Evolutionary conservation across 1,284 basidiomycete species (phyloP).

Genomic region (Thecaphora frezii): DNA sequence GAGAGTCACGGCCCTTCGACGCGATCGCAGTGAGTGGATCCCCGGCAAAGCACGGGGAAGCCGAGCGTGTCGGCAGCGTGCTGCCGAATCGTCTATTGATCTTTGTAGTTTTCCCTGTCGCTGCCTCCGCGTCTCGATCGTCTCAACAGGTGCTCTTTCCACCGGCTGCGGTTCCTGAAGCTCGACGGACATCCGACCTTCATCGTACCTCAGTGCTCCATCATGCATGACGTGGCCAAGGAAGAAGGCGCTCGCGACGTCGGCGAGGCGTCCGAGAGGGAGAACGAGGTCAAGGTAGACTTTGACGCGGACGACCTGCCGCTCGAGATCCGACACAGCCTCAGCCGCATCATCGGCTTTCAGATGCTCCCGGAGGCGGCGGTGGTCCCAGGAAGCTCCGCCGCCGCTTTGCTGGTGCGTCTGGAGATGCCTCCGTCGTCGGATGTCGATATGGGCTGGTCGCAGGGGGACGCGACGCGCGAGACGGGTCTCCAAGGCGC

Average conservation of each 20-base stretch:
- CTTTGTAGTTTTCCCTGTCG: slow-evolving; percentile 22
- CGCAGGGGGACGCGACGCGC: too few relatives aligned
- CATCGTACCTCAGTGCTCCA: slow-evolving; percentile 36
- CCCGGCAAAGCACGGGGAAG: not conserved
- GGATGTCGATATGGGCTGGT: too few relatives aligned
- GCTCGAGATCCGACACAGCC: slow-evolving; percentile 23
- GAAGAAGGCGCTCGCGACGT: slow-evolving; percentile 21
- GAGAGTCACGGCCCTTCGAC: slow-evolving; percentile 3
- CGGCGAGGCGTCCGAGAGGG: slow-evolving; percentile 13
- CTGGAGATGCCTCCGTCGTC: not conserved
- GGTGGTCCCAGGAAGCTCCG: slow-evolving; percentile 18
- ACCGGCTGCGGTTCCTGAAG: slow-evolving; percentile 12
- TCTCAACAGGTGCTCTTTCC: slow-evolving; percentile 9
- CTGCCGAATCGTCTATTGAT: slow-evolving; percentile 1
- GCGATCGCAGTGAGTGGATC: slow-evolving; percentile 3
- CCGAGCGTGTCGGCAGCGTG: not conserved
- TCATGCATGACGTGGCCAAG: slow-evolving; percentile 19
- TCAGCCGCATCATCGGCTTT: slow-evolving; percentile 36
- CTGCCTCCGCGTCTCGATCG: slow-evolving; percentile 5
- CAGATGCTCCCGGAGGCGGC: slow-evolving; percentile 32
- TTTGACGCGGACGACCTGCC: slow-evolving; percentile 35
- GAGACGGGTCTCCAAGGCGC: too few relatives aligned
- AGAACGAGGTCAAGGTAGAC: slow-evolving; percentile 23
- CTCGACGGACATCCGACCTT: slow-evolving; percentile 23
- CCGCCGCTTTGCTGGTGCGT: slow-evolving; percentile 12